Base-by-base conservation (phyloP, 768 basidiomycete species). In the Leccinum variicolor region DNA sequence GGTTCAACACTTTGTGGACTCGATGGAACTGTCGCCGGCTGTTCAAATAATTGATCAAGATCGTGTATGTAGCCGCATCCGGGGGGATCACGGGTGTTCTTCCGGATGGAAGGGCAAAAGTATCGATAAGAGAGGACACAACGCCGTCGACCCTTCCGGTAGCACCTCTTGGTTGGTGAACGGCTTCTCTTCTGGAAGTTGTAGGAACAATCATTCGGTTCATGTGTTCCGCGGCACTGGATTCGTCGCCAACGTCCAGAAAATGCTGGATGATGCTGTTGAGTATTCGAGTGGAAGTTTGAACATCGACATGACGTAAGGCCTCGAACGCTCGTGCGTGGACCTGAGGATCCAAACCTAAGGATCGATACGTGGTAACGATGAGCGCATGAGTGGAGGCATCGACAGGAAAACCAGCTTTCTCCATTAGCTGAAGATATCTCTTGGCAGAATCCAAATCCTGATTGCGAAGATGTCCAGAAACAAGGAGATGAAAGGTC, bases 401-500 rank as follows among this genome's bases (percentile, higher is more conserved):
- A 62, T 87, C 80, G 61, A 81, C 69, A 13, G 77, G 75, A 63
- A 82, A 76, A 1, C 85, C 85, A 7, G 82, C 77, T 25, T 75
- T 65, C 61, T 76, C 71, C 90, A 93, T 92, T 21, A 60, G 58
- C 11, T 70, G 72, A n/a, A 92, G 71, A 61, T 71, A 77, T 28
- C 71, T 68, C 69, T 79, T 82, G 50, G 87, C 87, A 41, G 77
- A 77, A 55, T 69, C 63, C 47, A 92, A 69, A 67, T 90, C 79
- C 69, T 79, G 76, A 67, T 92, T 91, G 65, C 82, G 85, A 55
- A 92, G 75, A 67, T 86, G 80, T 29, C 84, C 87, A 11, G 82
- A 78, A 13, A 92, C 72, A 39, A 91, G 76, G 15, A 87, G 76
- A 63, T 90, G 87, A 67, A 80, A 92, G 4, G 90, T 90, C 62